Evolutionary conservation across 2,329 filamentous ascomycete genomes (phyloP).

Genomic region (Pseudocercospora crystallina): DNA sequence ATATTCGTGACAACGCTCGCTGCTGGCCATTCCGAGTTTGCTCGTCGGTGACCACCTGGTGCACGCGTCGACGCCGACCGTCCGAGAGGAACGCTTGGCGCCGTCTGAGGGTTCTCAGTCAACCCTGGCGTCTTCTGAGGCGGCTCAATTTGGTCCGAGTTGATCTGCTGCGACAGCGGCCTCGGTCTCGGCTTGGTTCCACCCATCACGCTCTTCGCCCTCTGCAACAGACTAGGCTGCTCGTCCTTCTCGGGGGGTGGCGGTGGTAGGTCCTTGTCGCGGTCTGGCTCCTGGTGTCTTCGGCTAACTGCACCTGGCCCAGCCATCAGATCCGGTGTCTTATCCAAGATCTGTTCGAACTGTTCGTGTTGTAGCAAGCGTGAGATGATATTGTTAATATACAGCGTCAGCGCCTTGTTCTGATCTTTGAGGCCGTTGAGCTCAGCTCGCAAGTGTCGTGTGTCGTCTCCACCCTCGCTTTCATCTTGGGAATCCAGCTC

Average conservation of each 20-base stretch:
- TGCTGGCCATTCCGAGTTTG: constrained; percentile 44
- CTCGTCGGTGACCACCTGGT: constrained; percentile 42
- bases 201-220: constrained; percentile 61
- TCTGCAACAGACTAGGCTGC: constrained; percentile 53
- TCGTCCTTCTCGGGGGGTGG: constrained; percentile 62
- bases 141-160: constrained; percentile 8
- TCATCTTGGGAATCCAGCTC: constrained; percentile 70
- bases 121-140: constrained; percentile 29
- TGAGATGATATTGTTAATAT: constrained; percentile 99
- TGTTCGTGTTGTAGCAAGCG: constrained; percentile 90
- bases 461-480: constrained; percentile 58
- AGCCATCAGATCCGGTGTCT: constrained; percentile 64
- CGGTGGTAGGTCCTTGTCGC: constrained; percentile 81
- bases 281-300: constrained; percentile 40
- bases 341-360: constrained; percentile 89
- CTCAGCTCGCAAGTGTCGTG: constrained; percentile 71
- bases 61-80: constrained; percentile 48
- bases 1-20: constrained; percentile 83
- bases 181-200: constrained; percentile 34
- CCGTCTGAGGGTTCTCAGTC: constrained; percentile 66
- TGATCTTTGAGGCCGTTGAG: constrained; percentile 80
- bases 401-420: constrained; percentile 94
- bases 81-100: constrained; percentile 72
- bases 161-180: constrained; percentile 32
- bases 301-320: constrained; percentile 34